Conservation (phyloP, 2,329 filamentous ascomycete species). For the Elsinoe perseae region DNA sequence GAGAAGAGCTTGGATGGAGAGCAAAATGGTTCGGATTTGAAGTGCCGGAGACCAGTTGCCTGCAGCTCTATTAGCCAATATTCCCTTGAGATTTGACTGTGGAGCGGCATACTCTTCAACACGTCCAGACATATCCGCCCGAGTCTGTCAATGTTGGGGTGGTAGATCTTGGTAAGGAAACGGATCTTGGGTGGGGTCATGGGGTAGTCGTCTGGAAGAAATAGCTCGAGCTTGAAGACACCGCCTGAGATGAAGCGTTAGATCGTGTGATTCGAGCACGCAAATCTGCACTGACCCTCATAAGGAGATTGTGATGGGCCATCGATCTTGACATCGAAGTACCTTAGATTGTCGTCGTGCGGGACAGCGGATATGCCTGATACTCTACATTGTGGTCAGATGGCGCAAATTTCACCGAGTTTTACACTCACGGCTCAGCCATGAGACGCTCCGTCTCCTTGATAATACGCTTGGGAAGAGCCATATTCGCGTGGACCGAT, state of each 20-base stretch:
- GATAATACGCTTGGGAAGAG: conserved; percentile 90
- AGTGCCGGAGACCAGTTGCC: conserved; percentile 98
- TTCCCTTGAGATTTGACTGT: not conserved
- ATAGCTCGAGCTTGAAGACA: conserved; percentile 93
- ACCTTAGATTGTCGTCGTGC: conserved; percentile 93
- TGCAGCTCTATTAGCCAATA: conserved; percentile 33
- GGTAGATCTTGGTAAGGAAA: conserved; percentile 98
- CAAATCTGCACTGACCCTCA: conserved; percentile 56
- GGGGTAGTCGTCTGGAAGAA: conserved; percentile 95
- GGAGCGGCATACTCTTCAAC: conserved; percentile 64
- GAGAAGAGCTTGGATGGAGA: conserved; percentile 93
- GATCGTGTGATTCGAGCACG: not conserved
- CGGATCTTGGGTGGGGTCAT: conserved; percentile 99
- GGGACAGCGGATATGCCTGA: conserved; percentile 93
- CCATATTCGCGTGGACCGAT: conserved; percentile 38
- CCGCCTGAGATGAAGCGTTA: conserved; percentile 47
- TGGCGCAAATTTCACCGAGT: conserved; percentile 15
- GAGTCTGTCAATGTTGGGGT: conserved; percentile 96
- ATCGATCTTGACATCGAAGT: conserved; percentile 96
- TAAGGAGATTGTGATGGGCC: conserved; percentile 89
- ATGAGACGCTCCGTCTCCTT: conserved; percentile 98
- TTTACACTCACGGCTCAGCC: conserved; percentile 72
- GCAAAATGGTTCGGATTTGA: conserved; percentile 95
- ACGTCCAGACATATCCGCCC: conserved; percentile 96
- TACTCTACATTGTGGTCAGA: conserved; percentile 51